phyloP scores from a whole-genome alignment of 352 stramenopile genomes.

The Globisporangium ultimum region DNA sequence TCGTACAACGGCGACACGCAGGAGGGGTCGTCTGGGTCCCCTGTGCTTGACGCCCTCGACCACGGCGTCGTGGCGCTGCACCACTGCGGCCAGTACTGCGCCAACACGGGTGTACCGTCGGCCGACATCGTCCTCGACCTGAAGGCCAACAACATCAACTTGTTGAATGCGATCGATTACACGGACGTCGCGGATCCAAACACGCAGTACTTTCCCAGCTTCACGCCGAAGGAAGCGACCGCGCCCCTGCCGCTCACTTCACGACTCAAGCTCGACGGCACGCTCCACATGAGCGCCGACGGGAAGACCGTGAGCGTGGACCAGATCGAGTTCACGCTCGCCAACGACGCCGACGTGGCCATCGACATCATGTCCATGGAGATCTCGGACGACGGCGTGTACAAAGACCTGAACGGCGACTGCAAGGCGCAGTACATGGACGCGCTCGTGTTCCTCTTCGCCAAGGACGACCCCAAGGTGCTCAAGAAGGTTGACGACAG shows the following conservation, averaged over 20 bases:
- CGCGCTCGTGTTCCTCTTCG: slow-evolving; percentile 56
- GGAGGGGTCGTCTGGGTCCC: slow-evolving; percentile 55
- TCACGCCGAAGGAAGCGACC: slow-evolving; percentile 21
- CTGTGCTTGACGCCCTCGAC: slow-evolving; percentile 44
- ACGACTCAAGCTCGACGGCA: slow-evolving; percentile 21
- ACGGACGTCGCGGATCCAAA: slow-evolving; percentile 31
- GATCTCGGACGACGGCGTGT: slow-evolving; percentile 48
- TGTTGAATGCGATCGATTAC: slow-evolving; percentile 28
- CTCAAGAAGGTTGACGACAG: slow-evolving; percentile 44
- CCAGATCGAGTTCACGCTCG: slow-evolving; percentile 44
- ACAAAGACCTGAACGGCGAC: slow-evolving; percentile 60
- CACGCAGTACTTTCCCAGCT: slow-evolving; percentile 33
- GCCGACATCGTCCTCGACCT: slow-evolving; percentile 44
- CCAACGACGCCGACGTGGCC: slow-evolving; percentile 34
- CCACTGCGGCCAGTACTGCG: slow-evolving; percentile 56
- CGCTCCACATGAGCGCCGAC: slow-evolving; percentile 27
- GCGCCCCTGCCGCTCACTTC: slow-evolving; percentile 13
- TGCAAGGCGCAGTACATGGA: slow-evolving; percentile 59
- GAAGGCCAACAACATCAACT: slow-evolving; percentile 19
- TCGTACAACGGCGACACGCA: slow-evolving; percentile 69
- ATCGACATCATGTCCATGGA: slow-evolving; percentile 64
- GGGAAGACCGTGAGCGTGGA: slow-evolving; percentile 37
- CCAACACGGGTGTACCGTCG: slow-evolving; percentile 54
- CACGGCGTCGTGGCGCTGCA: slow-evolving; percentile 67
- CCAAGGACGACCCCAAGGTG: slow-evolving; percentile 20